Percentiles rank a stretch among this genome's conserved stretches.
Conservation (phyloP, 2,329 filamentous ascomycete species). For the Aspergillus vadensis region DNA sequence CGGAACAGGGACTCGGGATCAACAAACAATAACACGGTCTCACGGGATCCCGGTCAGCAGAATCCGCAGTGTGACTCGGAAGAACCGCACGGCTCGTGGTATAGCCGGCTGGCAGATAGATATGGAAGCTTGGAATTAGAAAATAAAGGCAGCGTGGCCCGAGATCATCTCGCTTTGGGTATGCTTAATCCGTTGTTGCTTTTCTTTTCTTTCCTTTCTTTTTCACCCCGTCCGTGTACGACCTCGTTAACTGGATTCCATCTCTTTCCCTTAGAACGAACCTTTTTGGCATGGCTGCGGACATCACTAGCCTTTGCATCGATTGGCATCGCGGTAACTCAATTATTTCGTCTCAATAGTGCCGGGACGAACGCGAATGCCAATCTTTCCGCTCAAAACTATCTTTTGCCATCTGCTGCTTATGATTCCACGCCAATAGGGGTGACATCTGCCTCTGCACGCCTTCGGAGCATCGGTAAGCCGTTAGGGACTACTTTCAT, state of each 20-base stretch:
- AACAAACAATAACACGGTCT: constrained; percentile 12
- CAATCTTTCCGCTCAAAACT: constrained; percentile 16
- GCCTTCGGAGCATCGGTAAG: constrained; percentile 57
- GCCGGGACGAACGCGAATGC: constrained; percentile 26
- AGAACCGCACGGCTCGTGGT: constrained; percentile 43
- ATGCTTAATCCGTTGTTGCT: constrained; percentile 24
- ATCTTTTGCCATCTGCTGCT: constrained; percentile 20
- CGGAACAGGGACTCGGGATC: constrained; percentile 18
- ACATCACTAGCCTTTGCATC: constrained; percentile 66
- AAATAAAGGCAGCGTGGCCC: constrained; percentile 66
- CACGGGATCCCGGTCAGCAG: constrained; percentile 12
- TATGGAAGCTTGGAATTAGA: constrained; percentile 66
- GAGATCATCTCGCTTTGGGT: constrained; percentile 67
- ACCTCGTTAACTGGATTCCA: constrained; percentile 2
- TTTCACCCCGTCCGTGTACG: constrained; percentile 6
- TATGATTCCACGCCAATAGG: constrained; percentile 23
- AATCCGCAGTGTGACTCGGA: constrained; percentile 11
- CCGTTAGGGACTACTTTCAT: constrained; percentile 67
- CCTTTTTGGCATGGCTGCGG: constrained; percentile 69
- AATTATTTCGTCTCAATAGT: constrained; percentile 66
- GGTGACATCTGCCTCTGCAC: constrained; percentile 19
- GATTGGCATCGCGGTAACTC: constrained; percentile 67
- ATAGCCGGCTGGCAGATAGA: constrained; percentile 55
- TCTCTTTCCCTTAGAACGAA: constrained; percentile 55
- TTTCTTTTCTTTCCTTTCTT: background rate